Evolutionary conservation across 768 basidiomycete genomes (phyloP), one percentile per base, ranked within the genome.

Genomic region (Tulasnella sp.): DNA sequence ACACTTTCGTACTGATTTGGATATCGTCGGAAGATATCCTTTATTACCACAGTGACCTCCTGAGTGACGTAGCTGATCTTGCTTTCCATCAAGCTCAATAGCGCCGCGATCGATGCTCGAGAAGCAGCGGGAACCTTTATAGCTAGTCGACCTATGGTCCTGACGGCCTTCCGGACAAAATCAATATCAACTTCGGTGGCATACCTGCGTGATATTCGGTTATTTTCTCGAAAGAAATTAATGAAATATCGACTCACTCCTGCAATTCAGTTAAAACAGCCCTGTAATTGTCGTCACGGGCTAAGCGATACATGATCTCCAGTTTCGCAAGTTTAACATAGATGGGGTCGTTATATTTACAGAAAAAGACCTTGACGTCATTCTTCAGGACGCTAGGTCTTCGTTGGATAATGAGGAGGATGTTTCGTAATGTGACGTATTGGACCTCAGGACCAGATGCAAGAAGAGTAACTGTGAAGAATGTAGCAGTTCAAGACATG

Each of bases 281-380:
- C 55, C 73, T 74, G 16, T 86, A 85, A 63, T 98, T 99, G 62
- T 91, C 89, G 53, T 89, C 81, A n/a, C 88, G 78, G 7, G 92
- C 90, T 16, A 99, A 73, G 8, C 95, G 81, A 66, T 98, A 98
- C 87, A 99, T 98, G 61, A 98, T 96, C 66, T 98, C 95, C 46
- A 99, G 72, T 60, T 99, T 98, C 44, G 92, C 93, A 27, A 99
- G 74, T 64, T 99, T 98, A 64, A 98, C 89, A 64, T 98, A 99
- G 58, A 98, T 95, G 2, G 95, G 95, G 61, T 98, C 95, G 64
- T 98, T 98, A 66, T 98, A 99, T 67, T 99, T 98, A 83, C 91
- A 96, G 69, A 99, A 99, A 69, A 99, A 98, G 12, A 96, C 92
- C 60, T 90, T 90, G 61, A 99, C 93, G 62, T 98, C 95, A 66